Evolutionary conservation across 495 filamentous ascomycete species (phyloP).

Genomic region (Cetradonia linearis): DNA sequence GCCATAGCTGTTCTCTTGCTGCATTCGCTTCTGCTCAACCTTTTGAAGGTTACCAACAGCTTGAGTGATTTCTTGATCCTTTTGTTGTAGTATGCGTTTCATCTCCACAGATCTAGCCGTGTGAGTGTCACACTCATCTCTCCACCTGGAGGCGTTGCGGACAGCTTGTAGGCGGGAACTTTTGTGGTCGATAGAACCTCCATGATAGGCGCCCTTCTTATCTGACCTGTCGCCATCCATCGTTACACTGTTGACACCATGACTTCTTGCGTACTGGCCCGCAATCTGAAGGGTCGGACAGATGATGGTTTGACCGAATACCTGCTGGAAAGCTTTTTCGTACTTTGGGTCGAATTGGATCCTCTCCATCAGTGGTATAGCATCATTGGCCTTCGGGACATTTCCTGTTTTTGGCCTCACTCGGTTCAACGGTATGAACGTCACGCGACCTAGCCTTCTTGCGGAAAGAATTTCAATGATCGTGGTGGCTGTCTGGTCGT

Average conservation of each 20-base stretch:
- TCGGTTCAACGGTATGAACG: conserved; percentile 86
- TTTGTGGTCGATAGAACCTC: conserved; percentile 79
- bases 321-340: conserved; percentile 78
- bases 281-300: conserved; percentile 81
- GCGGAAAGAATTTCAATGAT: conserved; percentile 72
- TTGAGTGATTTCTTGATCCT: conserved; percentile 78
- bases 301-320: conserved; percentile 92
- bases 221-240: conserved; percentile 88
- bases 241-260: conserved; percentile 85
- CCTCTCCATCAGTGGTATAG: conserved; percentile 76
- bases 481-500: conserved; percentile 72
- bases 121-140: conserved; percentile 62
- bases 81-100: conserved; percentile 54
- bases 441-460: conserved; percentile 73
- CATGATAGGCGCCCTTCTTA: conserved; percentile 87
- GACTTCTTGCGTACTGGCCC: conserved; percentile 78
- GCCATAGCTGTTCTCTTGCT: conserved; percentile 73
- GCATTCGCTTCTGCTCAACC: conserved; percentile 64
- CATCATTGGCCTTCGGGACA: conserved; percentile 77
- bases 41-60: conserved; percentile 74
- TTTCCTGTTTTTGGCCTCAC: conserved; percentile 57
- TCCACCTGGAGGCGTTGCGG: conserved; percentile 60
- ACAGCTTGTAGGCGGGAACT: conserved; percentile 77
- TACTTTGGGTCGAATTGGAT: conserved; percentile 67
- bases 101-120: conserved; percentile 48